phyloP scores from a whole-genome alignment of 2,329 filamentous ascomycete species.

The Periconia sp. region DNA sequence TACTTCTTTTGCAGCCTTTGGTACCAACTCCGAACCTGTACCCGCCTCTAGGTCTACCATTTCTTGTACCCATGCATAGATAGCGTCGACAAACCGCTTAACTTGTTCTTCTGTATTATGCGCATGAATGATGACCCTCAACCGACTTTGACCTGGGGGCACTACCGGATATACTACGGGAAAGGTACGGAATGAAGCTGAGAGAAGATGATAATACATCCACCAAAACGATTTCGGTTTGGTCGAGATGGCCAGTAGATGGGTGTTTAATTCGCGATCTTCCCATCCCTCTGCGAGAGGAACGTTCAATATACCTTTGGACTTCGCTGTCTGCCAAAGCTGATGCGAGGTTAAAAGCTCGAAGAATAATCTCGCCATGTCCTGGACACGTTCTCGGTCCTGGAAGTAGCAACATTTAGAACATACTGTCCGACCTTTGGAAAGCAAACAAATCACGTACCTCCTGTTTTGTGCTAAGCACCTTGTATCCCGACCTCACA shows the following conservation, averaged over 20 bases:
- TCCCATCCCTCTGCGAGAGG: constrained; percentile 7
- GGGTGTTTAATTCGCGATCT: neutral
- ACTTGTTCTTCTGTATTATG: neutral
- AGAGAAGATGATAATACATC: neutral
- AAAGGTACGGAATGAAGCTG: neutral
- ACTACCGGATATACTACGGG: neutral
- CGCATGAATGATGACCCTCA: neutral
- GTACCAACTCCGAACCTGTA: neutral
- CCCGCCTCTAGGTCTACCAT: neutral
- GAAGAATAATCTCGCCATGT: too few relatives aligned
- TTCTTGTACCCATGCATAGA: neutral
- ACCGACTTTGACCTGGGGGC: neutral
- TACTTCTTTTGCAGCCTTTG: too few relatives aligned
- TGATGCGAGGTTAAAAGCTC: constrained; percentile 1
- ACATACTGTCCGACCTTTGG: too few relatives aligned
- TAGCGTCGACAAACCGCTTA: neutral
- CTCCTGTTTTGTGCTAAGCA: constrained; percentile 13
- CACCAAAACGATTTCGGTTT: neutral
- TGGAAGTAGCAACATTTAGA: too few relatives aligned
- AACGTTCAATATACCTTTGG: neutral
- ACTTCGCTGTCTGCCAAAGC: neutral
- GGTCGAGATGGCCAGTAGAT: neutral
- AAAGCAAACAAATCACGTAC: too few relatives aligned
- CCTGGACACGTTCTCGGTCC: too few relatives aligned
- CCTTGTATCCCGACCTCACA: constrained; percentile 36